Evolutionary conservation across 164 flowering plant species (phyloP).

Genomic region (Santalum album): DNA sequence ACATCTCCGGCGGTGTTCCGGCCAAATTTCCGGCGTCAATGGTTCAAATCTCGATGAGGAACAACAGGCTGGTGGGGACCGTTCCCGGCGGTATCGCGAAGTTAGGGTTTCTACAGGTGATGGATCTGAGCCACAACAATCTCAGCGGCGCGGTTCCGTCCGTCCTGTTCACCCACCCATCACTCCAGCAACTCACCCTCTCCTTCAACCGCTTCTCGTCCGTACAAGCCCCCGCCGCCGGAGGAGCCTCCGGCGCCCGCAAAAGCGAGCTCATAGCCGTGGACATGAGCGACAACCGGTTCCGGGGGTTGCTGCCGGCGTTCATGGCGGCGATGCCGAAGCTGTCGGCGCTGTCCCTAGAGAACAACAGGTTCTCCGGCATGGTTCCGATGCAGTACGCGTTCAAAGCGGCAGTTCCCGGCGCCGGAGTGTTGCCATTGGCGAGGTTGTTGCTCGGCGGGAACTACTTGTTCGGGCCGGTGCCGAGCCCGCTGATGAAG

Average conservation of each 20-base stretch:
- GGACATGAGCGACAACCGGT: constrained; percentile 58
- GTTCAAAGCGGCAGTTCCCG: constrained; percentile 31
- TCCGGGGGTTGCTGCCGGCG: constrained; percentile 57
- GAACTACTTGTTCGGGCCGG: constrained; percentile 65
- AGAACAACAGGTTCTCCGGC: constrained; percentile 70
- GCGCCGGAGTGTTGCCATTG: constrained; percentile 31
- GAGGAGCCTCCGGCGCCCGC: constrained; percentile 10
- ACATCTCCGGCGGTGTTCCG: constrained; percentile 54
- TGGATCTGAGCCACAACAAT: constrained; percentile 74
- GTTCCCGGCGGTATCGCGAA: constrained; percentile 25
- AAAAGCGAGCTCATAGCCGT: constrained; percentile 60
- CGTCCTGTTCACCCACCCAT: constrained; percentile 54
- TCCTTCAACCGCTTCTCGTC: constrained; percentile 51
- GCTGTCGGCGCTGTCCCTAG: constrained; percentile 65
- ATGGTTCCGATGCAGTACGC: constrained; percentile 67
- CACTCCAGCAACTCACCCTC: constrained; percentile 74
- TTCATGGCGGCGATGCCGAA: constrained; percentile 69
- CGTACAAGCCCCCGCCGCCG: constrained; percentile 23
- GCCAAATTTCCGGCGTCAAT: constrained; percentile 38
- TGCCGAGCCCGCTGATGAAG: constrained; percentile 49
- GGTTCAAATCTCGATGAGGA: constrained; percentile 55
- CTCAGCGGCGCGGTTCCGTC: constrained; percentile 54
- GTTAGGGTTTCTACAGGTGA: constrained; percentile 42
- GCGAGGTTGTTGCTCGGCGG: constrained; percentile 68
- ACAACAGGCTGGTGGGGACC: constrained; percentile 44